Percentiles rank a stretch among this genome's conserved stretches.
Evolutionary conservation across 495 filamentous ascomycete genomes (phyloP).

Genomic region (Lindgomyces ingoldianus): DNA sequence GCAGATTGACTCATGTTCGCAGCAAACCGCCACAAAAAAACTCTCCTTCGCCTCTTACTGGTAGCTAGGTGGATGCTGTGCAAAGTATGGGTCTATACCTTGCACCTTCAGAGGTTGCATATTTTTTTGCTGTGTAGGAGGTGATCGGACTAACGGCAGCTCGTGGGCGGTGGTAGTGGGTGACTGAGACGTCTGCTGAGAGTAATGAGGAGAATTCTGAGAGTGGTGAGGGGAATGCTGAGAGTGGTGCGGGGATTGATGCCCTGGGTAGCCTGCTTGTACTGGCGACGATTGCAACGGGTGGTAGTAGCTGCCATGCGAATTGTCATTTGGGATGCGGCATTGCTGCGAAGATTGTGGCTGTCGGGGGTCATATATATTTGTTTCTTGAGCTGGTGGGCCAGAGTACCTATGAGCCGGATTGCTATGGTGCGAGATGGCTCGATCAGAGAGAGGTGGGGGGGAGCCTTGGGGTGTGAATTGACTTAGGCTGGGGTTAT

Average conservation of each 20-base stretch:
- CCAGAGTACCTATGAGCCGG: neutral
- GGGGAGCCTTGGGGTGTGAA: neutral
- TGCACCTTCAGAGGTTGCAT: neutral
- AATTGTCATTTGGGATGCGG: neutral
- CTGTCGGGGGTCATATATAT: neutral
- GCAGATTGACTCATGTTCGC: too few species aligned
- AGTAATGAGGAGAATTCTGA: neutral
- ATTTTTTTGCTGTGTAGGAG: neutral
- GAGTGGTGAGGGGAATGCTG: neutral
- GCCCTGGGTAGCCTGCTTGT: too few species aligned
- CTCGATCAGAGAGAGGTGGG: neutral
- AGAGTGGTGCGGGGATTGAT: neutral
- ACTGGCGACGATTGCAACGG: too few species aligned
- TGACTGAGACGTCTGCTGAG: neutral
- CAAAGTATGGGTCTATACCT: neutral
- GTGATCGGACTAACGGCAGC: neutral
- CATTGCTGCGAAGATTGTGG: neutral
- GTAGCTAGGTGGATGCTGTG: conserved; percentile 1
- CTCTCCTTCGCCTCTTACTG: too few species aligned
- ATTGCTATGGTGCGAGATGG: neutral
- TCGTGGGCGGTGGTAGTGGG: neutral
- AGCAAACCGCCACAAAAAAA: too few species aligned
- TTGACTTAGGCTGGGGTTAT: neutral
- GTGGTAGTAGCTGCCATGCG: too few species aligned
- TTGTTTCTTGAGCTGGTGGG: neutral